Conservation (phyloP, 352 stramenopile species). For the Pythium periplocum region DNA sequence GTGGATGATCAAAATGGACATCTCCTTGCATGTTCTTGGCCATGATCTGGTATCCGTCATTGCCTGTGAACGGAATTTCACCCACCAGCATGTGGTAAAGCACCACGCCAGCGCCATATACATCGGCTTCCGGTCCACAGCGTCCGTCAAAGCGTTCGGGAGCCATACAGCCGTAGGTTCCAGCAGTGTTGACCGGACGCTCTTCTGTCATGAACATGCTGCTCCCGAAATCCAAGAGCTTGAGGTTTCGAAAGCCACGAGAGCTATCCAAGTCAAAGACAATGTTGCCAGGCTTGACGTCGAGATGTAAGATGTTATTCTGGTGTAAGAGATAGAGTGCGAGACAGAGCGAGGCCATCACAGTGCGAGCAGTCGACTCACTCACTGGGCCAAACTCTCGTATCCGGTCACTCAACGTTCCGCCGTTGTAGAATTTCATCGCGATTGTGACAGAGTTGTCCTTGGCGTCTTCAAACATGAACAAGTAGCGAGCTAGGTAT, state of each 20-base stretch:
- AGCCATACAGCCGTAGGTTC: slow-evolving; percentile 64
- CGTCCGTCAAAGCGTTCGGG: slow-evolving; percentile 50
- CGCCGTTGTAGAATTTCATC: slow-evolving; percentile 59
- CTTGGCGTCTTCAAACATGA: slow-evolving; percentile 53
- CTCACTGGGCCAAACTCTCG: slow-evolving; percentile 21
- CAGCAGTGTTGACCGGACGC: slow-evolving; percentile 14
- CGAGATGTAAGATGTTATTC: slow-evolving; percentile 48
- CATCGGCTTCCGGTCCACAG: slow-evolving; percentile 43
- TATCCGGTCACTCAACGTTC: slow-evolving; percentile 47
- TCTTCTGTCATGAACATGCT: slow-evolving; percentile 18
- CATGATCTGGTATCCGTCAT: slow-evolving; percentile 44
- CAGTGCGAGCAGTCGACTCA: slow-evolving; percentile 27
- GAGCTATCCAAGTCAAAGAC: slow-evolving; percentile 42
- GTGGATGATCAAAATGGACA: slow-evolving; percentile 33
- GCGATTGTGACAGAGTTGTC: slow-evolving; percentile 44
- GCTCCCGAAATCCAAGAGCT: slow-evolving; percentile 68
- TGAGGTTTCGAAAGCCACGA: slow-evolving; percentile 40
- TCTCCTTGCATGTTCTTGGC: slow-evolving; percentile 58
- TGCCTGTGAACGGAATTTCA: slow-evolving; percentile 36
- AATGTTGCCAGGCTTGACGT: slow-evolving; percentile 64
- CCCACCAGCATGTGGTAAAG: slow-evolving; percentile 60
- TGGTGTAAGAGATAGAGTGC: slow-evolving; percentile 45
- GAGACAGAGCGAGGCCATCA: slow-evolving; percentile 41
- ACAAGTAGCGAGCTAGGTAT: slow-evolving; percentile 44
- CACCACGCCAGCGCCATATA: slow-evolving; percentile 58